A percentile compares a stretch with the other conserved stretches of the same genome.
Conservation (phyloP, 345 rosid genomes). For the Anastatica hierochuntica region DNA sequence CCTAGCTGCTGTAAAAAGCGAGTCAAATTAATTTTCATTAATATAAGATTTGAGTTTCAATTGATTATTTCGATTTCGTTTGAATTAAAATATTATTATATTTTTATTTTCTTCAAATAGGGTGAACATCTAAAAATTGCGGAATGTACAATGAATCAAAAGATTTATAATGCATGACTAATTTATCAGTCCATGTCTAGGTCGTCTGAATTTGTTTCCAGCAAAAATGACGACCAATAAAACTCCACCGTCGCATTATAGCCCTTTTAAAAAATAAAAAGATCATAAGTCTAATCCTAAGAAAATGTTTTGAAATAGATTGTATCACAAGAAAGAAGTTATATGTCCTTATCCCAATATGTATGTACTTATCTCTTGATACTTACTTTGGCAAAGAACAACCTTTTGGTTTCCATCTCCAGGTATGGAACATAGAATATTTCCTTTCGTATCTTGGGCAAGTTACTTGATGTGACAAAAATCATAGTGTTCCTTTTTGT, state of each 20-base stretch:
- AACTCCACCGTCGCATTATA: constrained; percentile 66
- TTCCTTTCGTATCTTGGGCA: constrained; percentile 85
- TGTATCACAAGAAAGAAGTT: neutral
- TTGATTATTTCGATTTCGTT: no score
- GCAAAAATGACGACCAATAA: constrained; percentile 55
- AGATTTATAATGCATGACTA: constrained; percentile 63
- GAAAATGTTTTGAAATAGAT: constrained; percentile 41
- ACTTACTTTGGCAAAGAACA: constrained; percentile 80
- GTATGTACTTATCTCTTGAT: constrained; percentile 1
- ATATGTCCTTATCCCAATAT: no score
- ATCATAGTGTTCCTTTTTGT: constrained; percentile 79
- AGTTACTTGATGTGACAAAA: constrained; percentile 75
- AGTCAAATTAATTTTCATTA: no score
- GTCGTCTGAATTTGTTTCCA: constrained; percentile 85
- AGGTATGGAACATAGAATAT: constrained; percentile 71
- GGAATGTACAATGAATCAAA: no score
- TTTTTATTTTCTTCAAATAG: no score
- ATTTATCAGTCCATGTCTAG: constrained; percentile 67
- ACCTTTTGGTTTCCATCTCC: constrained; percentile 95
- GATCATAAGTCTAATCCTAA: neutral
- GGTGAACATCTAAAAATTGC: no score
- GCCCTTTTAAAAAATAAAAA: constrained; percentile 28
- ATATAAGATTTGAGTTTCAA: no score
- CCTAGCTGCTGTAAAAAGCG: no score
- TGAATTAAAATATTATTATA: no score